A percentile compares a stretch with the other conserved stretches of the same genome.
These are phyloP conservation scores for Neurospora sp. DNA, from an alignment of 495 filamentous ascomycete species.

Conservation along the genomic window DNA sequence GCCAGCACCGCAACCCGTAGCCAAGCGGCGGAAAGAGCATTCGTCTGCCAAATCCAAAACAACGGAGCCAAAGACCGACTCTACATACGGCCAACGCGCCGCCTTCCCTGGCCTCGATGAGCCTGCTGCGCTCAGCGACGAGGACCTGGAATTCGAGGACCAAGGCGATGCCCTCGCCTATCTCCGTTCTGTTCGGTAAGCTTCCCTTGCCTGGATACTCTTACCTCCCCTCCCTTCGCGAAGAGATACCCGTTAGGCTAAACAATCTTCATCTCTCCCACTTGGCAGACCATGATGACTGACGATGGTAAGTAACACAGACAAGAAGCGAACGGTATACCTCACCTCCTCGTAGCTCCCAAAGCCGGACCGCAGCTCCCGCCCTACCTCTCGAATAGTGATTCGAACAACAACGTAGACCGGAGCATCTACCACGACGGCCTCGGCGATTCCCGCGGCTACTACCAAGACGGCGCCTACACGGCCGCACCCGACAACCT, in stretches of 20 bases:
- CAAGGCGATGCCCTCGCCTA: slow-evolving; percentile 60
- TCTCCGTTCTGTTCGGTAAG: slow-evolving; percentile 73
- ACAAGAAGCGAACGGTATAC: slow-evolving; percentile 62
- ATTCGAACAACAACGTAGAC: slow-evolving; percentile 22
- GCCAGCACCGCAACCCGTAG: slow-evolving; percentile 9
- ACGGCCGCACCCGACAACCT: slow-evolving; percentile 35
- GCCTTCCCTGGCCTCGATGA: slow-evolving; percentile 66
- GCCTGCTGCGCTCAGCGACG: slow-evolving; percentile 26
- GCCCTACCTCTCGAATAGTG: slow-evolving; percentile 14
- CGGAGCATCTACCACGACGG: slow-evolving; percentile 32
- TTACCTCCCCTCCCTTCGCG: slow-evolving; percentile 2
- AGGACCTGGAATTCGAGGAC: slow-evolving; percentile 48
- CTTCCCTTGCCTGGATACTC: slow-evolving; percentile 5
- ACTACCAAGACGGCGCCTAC: slow-evolving; percentile 65
- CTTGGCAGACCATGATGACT: slow-evolving; percentile 18
- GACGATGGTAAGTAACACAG: slow-evolving; percentile 44
- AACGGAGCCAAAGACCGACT: slow-evolving; percentile 38
- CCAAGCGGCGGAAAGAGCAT: slow-evolving; percentile 19
- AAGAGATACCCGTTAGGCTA: slow-evolving; percentile 15
- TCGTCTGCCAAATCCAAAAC: slow-evolving; percentile 10
- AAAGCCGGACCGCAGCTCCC: slow-evolving; percentile 36
- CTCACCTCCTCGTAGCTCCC: slow-evolving; percentile 51
- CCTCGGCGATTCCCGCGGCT: slow-evolving; percentile 44
- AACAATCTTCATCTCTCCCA: slow-evolving; percentile 13
- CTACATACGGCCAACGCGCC: slow-evolving; percentile 62